Conservation (phyloP, 2,329 filamentous ascomycete genomes). For the Cladosporium sp. region DNA sequence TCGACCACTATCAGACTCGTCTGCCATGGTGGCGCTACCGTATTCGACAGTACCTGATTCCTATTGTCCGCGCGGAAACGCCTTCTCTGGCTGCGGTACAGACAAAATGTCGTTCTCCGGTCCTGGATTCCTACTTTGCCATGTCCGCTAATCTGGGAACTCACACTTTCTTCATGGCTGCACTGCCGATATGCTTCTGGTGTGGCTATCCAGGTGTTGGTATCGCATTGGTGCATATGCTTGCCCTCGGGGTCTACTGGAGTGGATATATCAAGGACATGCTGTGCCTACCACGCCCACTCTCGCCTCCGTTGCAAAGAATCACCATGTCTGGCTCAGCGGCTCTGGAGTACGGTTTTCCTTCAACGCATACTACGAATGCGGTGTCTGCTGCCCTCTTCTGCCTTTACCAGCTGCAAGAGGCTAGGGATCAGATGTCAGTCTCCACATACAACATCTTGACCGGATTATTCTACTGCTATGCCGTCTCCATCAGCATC, state of each 20-base stretch:
- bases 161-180: constrained; percentile 98
- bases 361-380: constrained; percentile 95
- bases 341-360: constrained; percentile 93
- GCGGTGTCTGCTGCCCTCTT: constrained; percentile 92
- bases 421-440: constrained; percentile 57
- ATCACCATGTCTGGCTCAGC: constrained; percentile 98
- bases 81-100: constrained; percentile 88
- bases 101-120: constrained; percentile 70
- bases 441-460: constrained; percentile 40
- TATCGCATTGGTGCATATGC: constrained; percentile 62
- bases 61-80: constrained; percentile 89
- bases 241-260: constrained; percentile 61
- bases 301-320: constrained; percentile 85
- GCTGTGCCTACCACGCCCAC: constrained; percentile 82
- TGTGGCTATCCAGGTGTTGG: constrained; percentile 82
- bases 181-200: constrained; percentile 93
- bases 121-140: constrained; percentile 93
- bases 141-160: constrained; percentile 94
- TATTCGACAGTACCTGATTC: constrained; percentile 75
- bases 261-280: constrained; percentile 94
- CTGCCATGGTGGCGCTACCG: constrained; percentile 86
- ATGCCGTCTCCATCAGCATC: constrained; percentile 82
- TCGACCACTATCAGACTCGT: constrained; percentile 61
- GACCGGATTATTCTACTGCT: constrained; percentile 66
- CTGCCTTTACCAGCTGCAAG: constrained; percentile 65